Evolutionary conservation across 805 yeast species (phyloP), one percentile per base, ranked within the genome.

Genomic region (Candida adriatica): DNA sequence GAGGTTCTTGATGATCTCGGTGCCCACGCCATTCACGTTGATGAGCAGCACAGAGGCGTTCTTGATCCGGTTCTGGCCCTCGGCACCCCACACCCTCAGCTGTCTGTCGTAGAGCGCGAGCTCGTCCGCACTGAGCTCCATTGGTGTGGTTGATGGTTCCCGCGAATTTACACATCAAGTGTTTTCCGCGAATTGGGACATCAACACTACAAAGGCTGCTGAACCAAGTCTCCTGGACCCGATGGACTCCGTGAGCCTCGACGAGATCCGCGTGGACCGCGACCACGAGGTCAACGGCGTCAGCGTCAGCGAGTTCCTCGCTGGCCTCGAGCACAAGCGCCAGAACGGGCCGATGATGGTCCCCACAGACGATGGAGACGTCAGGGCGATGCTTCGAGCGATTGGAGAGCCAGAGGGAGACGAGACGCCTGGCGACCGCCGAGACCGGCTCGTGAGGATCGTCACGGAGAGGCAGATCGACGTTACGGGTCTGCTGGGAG

Each of bases 81-180:
- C 94, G 51, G 92, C 65, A 2, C 98, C 98, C 98, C 98, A 90
- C 14, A 90, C 66, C 41, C 98, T 62, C 41, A 90, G 88, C 58
- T 90, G 98, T 37, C 98, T 73, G 57, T 90, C 98, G 52, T 90
- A 90, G 15, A 90, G 68, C 1, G 94, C 95, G 36, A 88, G 75
- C 52, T 88, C 96, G 48, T 87, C 96, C 58, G 60, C 61, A 18
- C 49, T 46, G 24, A 62, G 43, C 18, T 47, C 49, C n/a, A n/a
- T n/a, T n/a, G n/a, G n/a, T n/a, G n/a, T n/a, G n/a, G n/a, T n/a
- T n/a, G n/a, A n/a, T n/a, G n/a, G n/a, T n/a, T n/a, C n/a, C n/a
- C n/a, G n/a, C n/a, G n/a, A n/a, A n/a, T n/a, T n/a, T n/a, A n/a
- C n/a, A n/a, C n/a, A n/a, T 22, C 16, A 23, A 8, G 20, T 25